Evolutionary conservation across 352 stramenopile species (phyloP), one percentile per base, ranked within the genome.

Genomic region (Phytopythium cucurbitacearum): DNA sequence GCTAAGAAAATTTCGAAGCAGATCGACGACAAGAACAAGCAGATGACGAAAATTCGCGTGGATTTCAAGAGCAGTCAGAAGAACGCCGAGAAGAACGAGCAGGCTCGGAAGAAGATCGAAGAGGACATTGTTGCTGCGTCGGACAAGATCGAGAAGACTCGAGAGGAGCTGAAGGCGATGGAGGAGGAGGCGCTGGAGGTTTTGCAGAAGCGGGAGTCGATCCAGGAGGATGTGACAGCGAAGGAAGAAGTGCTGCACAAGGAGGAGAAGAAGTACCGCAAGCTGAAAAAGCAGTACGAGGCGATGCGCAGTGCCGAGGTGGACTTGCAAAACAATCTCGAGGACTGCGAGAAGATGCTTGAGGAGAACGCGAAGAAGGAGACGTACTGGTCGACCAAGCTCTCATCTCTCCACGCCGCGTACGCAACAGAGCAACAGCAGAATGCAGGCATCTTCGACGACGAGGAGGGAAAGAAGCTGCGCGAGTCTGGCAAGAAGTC

Each of bases 131-230:
- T 84, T 52, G 71, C 76, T 35, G 77, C 69, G 3, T 75, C 80
- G 9, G 66, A 76, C 37, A 87, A 87, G 15, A 80, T 98, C 35
- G 80, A 95, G 33, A 63, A 83, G 37, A 96, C 97, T 42, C 80
- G 89, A 36, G 63, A 70, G 9, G 90, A 98, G 67, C 89, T 97
- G 49, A 89, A 91, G 48, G 73, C 73, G 5, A 92, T 99, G 55
- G 94, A 98, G 57, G 82, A 97, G 21, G 88, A 96, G 42, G 96
- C 95, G 0, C 73, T 96, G 46, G 78, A 87, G 35, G 90, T 99
- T 37, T 65, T 90, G n/a, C 56, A 95, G 49, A 92, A 89, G 11
- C 97, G 94, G 49, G 95, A 99, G 71, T 53, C 73, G 36, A 88
- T 97, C 5, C 87, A 98, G 67, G 71, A 89, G 44, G 64, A 95